Conservation (phyloP, 2,329 filamentous ascomycete species). For the Alternaria brassicicola region DNA sequence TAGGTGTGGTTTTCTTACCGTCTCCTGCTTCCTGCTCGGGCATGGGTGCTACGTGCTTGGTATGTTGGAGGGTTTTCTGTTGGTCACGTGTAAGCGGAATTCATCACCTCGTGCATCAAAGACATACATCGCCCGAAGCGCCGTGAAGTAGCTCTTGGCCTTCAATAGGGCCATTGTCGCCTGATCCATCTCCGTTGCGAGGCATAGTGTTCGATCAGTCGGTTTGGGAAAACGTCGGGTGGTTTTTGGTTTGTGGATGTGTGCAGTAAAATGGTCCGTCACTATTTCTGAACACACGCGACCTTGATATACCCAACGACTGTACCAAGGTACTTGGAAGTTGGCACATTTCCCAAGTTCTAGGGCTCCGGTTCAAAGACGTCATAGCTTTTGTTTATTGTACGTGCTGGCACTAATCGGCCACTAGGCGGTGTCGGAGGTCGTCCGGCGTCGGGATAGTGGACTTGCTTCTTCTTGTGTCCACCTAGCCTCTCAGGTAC, state of each 20-base stretch:
- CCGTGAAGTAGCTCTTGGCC: slow-evolving; percentile 49
- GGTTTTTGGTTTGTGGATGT: not conserved
- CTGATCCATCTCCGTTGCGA: slow-evolving; percentile 50
- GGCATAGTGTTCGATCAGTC: slow-evolving; percentile 39
- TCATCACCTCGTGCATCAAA: no score
- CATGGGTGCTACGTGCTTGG: slow-evolving; percentile 45
- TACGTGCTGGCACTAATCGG: not conserved
- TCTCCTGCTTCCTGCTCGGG: slow-evolving; percentile 46
- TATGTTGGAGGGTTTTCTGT: slow-evolving; percentile 39
- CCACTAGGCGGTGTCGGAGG: slow-evolving; percentile 6
- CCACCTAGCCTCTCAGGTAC: not conserved
- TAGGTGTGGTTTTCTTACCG: slow-evolving; percentile 17
- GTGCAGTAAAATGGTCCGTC: not conserved
- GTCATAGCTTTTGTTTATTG: slow-evolving; percentile 10
- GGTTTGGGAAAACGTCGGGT: not conserved
- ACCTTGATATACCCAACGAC: not conserved
- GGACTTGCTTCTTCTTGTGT: not conserved
- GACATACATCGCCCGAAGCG: slow-evolving; percentile 42
- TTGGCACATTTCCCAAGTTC: slow-evolving; percentile 8
- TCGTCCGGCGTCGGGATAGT: not conserved
- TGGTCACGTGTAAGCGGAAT: not conserved
- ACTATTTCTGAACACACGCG: not conserved
- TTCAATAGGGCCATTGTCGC: slow-evolving; percentile 50
- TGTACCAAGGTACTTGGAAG: slow-evolving; percentile 1
- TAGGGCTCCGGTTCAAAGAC: not conserved